Base-by-base conservation (phyloP, 163 green algal genomes). In the Trebouxiophyceae sp. region DNA sequence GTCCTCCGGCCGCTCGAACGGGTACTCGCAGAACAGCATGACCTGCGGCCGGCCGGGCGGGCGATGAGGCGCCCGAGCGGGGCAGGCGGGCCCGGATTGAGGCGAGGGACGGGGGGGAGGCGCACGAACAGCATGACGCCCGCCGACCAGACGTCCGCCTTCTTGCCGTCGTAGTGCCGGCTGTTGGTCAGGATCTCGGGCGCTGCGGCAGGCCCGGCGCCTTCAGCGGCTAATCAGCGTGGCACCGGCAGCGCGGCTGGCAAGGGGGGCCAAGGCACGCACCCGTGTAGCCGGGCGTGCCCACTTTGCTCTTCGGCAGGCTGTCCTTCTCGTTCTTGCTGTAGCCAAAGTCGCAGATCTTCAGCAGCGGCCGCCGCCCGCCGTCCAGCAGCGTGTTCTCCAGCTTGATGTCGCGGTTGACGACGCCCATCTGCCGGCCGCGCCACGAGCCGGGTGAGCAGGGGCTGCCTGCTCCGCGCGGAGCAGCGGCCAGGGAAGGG, bases 331-430 rank as follows among this genome's bases (percentile, higher is more conserved):
- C 77, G 65, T 81, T 77, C 46, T 89, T 84, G 12, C 71, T 81
- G 67, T 90, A 89, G 0, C 89, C 87, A 81, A 96, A 96, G 75
- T 95, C 90, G 66, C 89, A 95, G 8, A 96, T 87, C 67, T 96
- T 96, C 16, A 96, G 69, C 39, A 95, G 74, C 34, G 89, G 84
- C 47, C 20, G 75, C 45, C 67, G 62, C 7, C 67, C 66, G 26
- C 62, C 72, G 24, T 69, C 60, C 32, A 77, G 46, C 60, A 77
- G 45, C 7, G 68, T 92, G 74, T 96, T 96, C 71, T 95, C 89
- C 57, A 95, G 80, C 73, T 95, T 93, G 77, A 94, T 88, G 70
- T 95, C 86, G 44, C 85, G 80, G 68, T 76, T 68, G 47, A 28
- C 31, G 23, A 68, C 28, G 22, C 47, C 31, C 62, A 62, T 68